A percentile compares a stretch with the other conserved stretches of the same genome.
Evolutionary conservation across 257 asterid genomes (phyloP).

Genomic region (Verbascum thapsus): DNA sequence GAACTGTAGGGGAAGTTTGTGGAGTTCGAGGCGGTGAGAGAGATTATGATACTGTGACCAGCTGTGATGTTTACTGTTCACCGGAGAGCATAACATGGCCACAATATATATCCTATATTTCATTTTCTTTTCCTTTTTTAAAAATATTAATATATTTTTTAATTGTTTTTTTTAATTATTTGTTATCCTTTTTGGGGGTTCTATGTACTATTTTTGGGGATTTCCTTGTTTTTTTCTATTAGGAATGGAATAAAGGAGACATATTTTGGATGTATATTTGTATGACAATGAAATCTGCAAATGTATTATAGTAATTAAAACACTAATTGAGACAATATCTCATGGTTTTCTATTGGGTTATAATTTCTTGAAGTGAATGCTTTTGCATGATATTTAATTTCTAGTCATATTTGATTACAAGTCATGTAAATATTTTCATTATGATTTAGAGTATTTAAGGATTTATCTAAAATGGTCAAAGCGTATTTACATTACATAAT

Average conservation of each 20-base stretch:
- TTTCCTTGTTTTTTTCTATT: slow-evolving; percentile 16
- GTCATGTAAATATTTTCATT: no score
- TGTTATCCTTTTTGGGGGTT: slow-evolving; percentile 2
- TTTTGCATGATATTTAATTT: background rate
- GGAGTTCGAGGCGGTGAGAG: slow-evolving; percentile 41
- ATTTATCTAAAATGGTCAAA: no score
- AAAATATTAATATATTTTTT: no score
- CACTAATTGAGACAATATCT: background rate
- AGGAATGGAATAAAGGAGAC: slow-evolving; percentile 14
- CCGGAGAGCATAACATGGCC: slow-evolving; percentile 53
- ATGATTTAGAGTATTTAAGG: no score
- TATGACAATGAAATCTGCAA: no score
- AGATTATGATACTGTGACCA: slow-evolving; percentile 49
- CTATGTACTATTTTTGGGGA: slow-evolving; percentile 27
- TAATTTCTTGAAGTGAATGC: background rate
- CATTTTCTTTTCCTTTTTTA: background rate
- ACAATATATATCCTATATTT: slow-evolving; percentile 39
- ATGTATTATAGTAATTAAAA: background rate
- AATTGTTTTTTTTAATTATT: slow-evolving; percentile 3
- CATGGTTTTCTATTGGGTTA: background rate
- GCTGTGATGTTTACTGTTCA: slow-evolving; percentile 58
- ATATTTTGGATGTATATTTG: background rate
- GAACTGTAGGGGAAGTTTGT: slow-evolving; percentile 24
- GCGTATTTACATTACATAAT: no score
- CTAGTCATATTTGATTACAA: background rate